These are phyloP conservation scores for Clonostachys solani DNA, from an alignment of 2,329 filamentous ascomycete species.

Conservation along the genomic window DNA sequence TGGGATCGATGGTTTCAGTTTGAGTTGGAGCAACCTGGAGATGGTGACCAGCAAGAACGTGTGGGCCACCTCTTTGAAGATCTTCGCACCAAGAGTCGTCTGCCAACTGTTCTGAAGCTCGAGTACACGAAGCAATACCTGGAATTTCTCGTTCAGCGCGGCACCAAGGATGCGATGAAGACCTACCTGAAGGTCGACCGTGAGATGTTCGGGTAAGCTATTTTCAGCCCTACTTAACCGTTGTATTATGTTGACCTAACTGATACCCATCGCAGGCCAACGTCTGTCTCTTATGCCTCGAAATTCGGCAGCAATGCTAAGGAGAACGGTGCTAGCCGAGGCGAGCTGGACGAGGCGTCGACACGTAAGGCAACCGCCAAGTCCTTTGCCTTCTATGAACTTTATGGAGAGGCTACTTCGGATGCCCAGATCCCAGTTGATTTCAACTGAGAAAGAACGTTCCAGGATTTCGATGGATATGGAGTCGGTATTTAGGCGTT, in stretches of 20 bases:
- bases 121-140: conserved; percentile 78
- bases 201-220: conserved; percentile 78
- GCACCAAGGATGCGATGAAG: conserved; percentile 78
- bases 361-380: conserved; percentile 45
- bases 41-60: conserved; percentile 61
- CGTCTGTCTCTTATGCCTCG: conserved; percentile 36
- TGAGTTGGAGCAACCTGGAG: conserved; percentile 74
- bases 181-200: conserved; percentile 80
- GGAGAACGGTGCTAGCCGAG: conserved; percentile 35
- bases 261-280: conserved; percentile 27
- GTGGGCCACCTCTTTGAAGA: conserved; percentile 78
- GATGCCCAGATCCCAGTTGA: conserved; percentile 43
- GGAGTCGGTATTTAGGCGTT: too few relatives aligned
- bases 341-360: conserved; percentile 47
- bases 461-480: too few relatives aligned
- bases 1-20: conserved; percentile 89
- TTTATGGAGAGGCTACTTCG: conserved; percentile 39
- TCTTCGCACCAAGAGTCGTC: conserved; percentile 66
- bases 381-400: conserved; percentile 49
- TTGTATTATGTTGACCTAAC: background rate
- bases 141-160: conserved; percentile 76
- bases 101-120: conserved; percentile 64
- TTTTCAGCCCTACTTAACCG: background rate
- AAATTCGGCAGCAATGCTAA: conserved; percentile 29
- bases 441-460: conserved; percentile 36